Base-by-base conservation (phyloP, 1,139 yeast genomes). In the Hemisphaericaspora subhashii region DNA sequence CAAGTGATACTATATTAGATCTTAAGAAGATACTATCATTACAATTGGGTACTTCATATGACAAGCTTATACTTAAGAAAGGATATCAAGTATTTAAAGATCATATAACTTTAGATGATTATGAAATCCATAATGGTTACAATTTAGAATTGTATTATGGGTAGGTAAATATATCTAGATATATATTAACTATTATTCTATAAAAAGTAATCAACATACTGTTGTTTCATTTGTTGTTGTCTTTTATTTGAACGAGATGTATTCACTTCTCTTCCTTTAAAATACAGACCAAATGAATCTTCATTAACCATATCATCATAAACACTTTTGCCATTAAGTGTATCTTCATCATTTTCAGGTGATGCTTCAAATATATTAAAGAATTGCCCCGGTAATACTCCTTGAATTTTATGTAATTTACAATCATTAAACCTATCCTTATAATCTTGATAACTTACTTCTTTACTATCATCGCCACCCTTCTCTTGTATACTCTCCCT, bases 351-450 rank as follows among this genome's bases (percentile, higher is more conserved):
- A 53, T 79, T 90, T 52, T 89, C 98, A 0, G 98, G 98, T 3
- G 98, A 94, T 12, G 96, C 98, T 47, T 88, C 97, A 64, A 94
- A 94, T 1, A 94, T 95, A 57, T 94, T 94, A 62, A 92, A 94
- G 56, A 72, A 83, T 54, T 72, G 77, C 10, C 77, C 77, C 4
- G 72, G 66, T 20, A 68, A 54, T 10, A 62, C 63, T 5, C 60
- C 62, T 37, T 57, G 51, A 17, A 38, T 37, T 13, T 38, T 39
- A 16, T 41, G 47, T 21, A 44, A 33, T 31, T 37, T 39, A 16
- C 35, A 26, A 35, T 35, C 40, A 24, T 52, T 38, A 39, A 44
- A 45, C 43, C 46, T 39, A 30, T 44, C 37, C 40, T 43, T 50
- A 29, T 33, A 43, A 18, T 42, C 41, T 11, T 32, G 23, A 35